Base-by-base conservation (phyloP, 768 basidiomycete genomes). In the Pleurotus ostreatus region DNA sequence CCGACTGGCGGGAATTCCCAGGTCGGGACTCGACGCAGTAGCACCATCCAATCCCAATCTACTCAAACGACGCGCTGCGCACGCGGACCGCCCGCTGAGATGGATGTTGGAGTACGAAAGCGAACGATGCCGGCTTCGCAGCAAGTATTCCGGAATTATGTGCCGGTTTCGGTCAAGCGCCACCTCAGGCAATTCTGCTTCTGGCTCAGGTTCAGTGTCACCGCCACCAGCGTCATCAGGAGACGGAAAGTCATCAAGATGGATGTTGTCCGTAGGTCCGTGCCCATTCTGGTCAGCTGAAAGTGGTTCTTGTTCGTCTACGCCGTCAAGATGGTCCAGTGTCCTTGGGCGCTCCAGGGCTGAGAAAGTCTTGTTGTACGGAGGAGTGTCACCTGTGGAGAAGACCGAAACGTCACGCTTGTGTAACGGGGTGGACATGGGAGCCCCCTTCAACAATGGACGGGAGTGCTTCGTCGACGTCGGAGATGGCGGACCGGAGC, bases 181-280 rank as follows among this genome's bases (percentile, higher is more conserved):
- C 12, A 99, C 97, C 70, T 98, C 96, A 1, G 97, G 97, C 64
- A 98, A 78, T 70, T 98, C 96, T 15, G 89, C 82, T 62, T 88
- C 88, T 52, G 82, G 84, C 2, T 71, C 70, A 9, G 76, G 79
- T 61, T 85, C 84, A 18, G 71, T 78, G 23, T 67, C 71, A 49
- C 65, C 65, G 18, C 57, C 51, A 5, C 55, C 65, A 20, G 66
- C 69, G 46, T 71, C 70, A 46, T 68, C 67, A 56, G 61, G 39
- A 37, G 51, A 41, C 20, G 39, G 51, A 39, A 53, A 9, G 5
- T 34, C 15, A 39, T 53, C 51, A 8, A 53, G 58, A 25, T 46
- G 47, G 34, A 40, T 54, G 11, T 41, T 2, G 13, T 57, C 55
- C 15, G 22, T 26, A 34, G 25, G 49, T 38, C 37, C 38, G 7